Evolutionary conservation across 1,284 basidiomycete species (phyloP).

Genomic region (Pseudozyma thailandica): DNA sequence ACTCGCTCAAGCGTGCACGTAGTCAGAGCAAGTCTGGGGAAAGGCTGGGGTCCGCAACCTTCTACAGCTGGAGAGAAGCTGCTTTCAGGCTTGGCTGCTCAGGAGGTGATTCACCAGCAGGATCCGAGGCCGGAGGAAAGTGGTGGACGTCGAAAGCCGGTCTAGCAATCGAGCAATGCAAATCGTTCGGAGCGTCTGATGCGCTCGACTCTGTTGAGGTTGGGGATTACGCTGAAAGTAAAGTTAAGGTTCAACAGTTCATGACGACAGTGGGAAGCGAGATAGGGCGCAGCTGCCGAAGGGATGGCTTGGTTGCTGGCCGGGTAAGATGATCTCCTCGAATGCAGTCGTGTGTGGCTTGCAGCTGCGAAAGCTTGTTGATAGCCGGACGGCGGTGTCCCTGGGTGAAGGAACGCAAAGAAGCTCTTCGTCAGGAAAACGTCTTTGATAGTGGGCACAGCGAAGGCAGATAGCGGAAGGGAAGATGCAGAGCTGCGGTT

Average conservation of each 20-base stretch:
- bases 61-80: too few relatives aligned
- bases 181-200: too few relatives aligned
- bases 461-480: too few relatives aligned
- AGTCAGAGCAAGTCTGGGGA: not conserved
- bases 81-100: too few relatives aligned
- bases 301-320: not conserved
- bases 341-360: not conserved
- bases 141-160: too few relatives aligned
- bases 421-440: too few relatives aligned
- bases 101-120: too few relatives aligned
- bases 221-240: not conserved
- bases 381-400: not conserved
- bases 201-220: not conserved
- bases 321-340: not conserved
- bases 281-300: not conserved
- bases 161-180: too few relatives aligned
- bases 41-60: too few relatives aligned
- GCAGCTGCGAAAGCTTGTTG: not conserved
- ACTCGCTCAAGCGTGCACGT: not conserved
- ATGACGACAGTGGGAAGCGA: conserved; percentile 11
- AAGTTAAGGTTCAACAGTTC: conserved; percentile 16
- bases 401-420: not conserved
- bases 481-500: not conserved
- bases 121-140: too few relatives aligned
- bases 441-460: too few relatives aligned